phyloP scores from a whole-genome alignment of 768 basidiomycete species.

The Podaxis sp. region DNA sequence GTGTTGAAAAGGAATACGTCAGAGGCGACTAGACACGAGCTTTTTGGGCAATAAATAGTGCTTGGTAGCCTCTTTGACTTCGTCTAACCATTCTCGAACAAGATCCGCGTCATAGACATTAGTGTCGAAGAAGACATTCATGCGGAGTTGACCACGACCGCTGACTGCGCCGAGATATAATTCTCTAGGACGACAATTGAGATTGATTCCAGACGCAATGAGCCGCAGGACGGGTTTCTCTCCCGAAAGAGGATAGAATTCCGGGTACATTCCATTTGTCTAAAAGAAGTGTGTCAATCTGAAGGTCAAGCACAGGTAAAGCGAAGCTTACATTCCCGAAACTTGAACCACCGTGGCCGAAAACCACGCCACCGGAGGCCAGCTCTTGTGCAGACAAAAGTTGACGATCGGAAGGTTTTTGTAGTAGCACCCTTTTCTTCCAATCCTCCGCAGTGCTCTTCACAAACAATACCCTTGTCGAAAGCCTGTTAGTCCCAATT shows the following conservation, averaged over 20 bases:
- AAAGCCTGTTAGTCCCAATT: conserved; percentile 28
- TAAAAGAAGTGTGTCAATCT: conserved; percentile 17
- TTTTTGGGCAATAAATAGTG: conserved; percentile 29
- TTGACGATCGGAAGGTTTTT: conserved; percentile 13
- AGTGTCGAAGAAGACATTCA: conserved; percentile 41
- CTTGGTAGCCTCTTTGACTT: conserved; percentile 34
- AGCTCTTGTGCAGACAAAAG: conserved; percentile 28
- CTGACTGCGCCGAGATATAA: conserved; percentile 47
- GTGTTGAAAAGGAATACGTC: not conserved
- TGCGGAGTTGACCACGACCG: conserved; percentile 27
- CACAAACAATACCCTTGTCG: conserved; percentile 25
- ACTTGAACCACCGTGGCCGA: conserved; percentile 34
- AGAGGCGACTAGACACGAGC: conserved; percentile 3
- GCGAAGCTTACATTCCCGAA: conserved; percentile 38
- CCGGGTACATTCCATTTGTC: conserved; percentile 36
- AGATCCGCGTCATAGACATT: conserved; percentile 44
- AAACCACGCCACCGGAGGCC: conserved; percentile 24
- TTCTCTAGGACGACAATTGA: conserved; percentile 47
- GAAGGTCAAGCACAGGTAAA: not conserved
- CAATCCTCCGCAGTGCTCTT: conserved; percentile 20
- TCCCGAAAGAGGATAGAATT: conserved; percentile 31
- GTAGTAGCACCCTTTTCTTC: conserved; percentile 16
- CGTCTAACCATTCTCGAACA: conserved; percentile 48
- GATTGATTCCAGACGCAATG: conserved; percentile 19
- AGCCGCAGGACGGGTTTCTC: conserved; percentile 4